Base-by-base conservation (phyloP, 2,329 filamentous ascomycete genomes). In the Monosporascus sp. region DNA sequence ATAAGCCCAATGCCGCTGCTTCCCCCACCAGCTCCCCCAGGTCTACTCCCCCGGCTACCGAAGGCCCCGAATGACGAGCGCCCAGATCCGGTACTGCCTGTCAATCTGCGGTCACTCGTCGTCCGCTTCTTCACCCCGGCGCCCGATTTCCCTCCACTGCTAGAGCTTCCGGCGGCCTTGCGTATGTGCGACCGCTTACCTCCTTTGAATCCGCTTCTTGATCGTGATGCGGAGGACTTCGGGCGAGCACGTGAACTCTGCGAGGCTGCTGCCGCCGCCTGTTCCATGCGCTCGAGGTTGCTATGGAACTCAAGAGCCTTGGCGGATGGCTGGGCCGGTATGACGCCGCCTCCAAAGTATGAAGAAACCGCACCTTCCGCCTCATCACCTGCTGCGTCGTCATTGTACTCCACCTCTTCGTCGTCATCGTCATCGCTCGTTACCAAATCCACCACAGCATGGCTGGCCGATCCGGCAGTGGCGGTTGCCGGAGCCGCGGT, bases 361-460 rank as follows among this genome's bases (percentile, higher is more conserved):
- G 73, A 74, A 2, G 79, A 82, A 28, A 71, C 63, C 51, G 73
- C 70, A 17, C 70, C 63, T 8, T 55, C 58, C 5, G 55, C 57
- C 2, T 66, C 61, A n/a, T 64, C 57, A 9, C 63, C 63, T 14
- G 63, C 63, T 1, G 48, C n/a, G 22, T 46, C 43, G 43, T 46
- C 40, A 22, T 60, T 55, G 5, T 41, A 41, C 11, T 55, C 56
- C 56, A 57, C 58, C n/a, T 60, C 55, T 11, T 58, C 50, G 4
- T 60, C 61, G 0, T 62, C 62, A 0, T 68, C 64, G 3, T 70
- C 70, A 2, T 71, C 70, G 22, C 74, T 65, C 9, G 60, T 65
- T 56, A 83, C 76, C 24, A 86, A 70, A 57, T 85, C 78, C 28
- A 85, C 80, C 28, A 84, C 68, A 22, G 78, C 75, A 28, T 67